Conservation (phyloP, 2,329 filamentous ascomycete genomes). For the Chaetoscypha palmicola region DNA sequence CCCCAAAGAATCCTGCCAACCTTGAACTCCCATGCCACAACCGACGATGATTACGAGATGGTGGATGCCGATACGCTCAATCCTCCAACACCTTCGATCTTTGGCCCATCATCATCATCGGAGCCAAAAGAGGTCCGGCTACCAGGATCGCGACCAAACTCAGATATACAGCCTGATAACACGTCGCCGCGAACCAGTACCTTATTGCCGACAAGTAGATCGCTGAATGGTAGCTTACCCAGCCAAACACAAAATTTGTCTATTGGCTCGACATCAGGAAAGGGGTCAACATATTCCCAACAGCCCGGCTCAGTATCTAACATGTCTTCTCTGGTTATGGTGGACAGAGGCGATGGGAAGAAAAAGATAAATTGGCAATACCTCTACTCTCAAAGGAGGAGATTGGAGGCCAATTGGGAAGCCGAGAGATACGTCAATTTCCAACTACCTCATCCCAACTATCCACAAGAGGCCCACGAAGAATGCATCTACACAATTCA, state of each 20-base stretch:
- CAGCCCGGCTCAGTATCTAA: slow-evolving; percentile 8
- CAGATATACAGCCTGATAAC: slow-evolving; percentile 15
- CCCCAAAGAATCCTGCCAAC: slow-evolving; percentile 31
- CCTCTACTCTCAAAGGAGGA: slow-evolving; percentile 79
- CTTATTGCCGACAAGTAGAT: background rate
- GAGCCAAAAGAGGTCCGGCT: slow-evolving; percentile 9
- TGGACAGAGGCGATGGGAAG: slow-evolving; percentile 42
- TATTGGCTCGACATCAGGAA: slow-evolving; percentile 11
- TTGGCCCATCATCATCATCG: slow-evolving; percentile 15
- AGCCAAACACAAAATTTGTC: slow-evolving; percentile 10
- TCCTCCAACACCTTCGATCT: slow-evolving; percentile 21
- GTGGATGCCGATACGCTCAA: slow-evolving; percentile 30
- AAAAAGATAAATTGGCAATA: slow-evolving; percentile 84
- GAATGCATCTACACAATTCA: slow-evolving; percentile 97
- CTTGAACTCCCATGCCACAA: no score
- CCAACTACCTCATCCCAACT: slow-evolving; percentile 76
- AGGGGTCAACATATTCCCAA: slow-evolving; percentile 3
- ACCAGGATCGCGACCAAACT: slow-evolving; percentile 15
- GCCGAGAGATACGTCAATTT: slow-evolving; percentile 77
- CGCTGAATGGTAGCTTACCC: slow-evolving; percentile 3
- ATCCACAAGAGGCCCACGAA: slow-evolving; percentile 74
- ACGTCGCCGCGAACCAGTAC: slow-evolving; percentile 3
- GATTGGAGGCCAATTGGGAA: slow-evolving; percentile 88
- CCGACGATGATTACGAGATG: slow-evolving; percentile 44
- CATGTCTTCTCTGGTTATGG: slow-evolving; percentile 37